These are phyloP conservation scores for Strigomonas culicis DNA, from an alignment of 208 protist species.

Conservation along the genomic window DNA sequence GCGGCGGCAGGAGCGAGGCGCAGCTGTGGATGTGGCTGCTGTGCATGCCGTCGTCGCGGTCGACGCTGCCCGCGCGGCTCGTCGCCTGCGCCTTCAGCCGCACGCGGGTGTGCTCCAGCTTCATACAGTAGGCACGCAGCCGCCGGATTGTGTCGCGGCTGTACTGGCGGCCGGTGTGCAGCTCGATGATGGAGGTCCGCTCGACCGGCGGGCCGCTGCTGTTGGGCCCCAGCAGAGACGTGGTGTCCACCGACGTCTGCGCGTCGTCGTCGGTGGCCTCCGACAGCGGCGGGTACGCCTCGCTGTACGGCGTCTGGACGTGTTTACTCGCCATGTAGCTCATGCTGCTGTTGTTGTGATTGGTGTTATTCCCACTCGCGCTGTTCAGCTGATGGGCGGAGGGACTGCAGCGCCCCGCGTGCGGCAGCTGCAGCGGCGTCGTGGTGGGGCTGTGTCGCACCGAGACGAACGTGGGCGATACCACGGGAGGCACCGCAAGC, in stretches of 20 bases:
- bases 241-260: no score
- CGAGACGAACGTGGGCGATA: no score
- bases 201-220: not conserved
- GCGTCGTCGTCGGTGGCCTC: no score
- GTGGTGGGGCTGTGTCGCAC: no score
- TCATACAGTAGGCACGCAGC: conserved; percentile 29
- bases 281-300: not conserved
- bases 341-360: not conserved
- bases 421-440: no score
- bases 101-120: conserved; percentile 29
- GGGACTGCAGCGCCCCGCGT: no score
- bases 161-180: conserved; percentile 39
- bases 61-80: not conserved
- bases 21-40: not conserved
- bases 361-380: no score
- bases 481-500: not conserved
- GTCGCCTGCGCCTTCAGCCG: conserved; percentile 15
- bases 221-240: no score
- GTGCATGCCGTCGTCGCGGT: not conserved
- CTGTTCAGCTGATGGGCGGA: no score
- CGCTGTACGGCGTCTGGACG: not conserved
- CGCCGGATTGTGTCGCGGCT: conserved; percentile 27
- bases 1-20: not conserved
- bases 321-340: not conserved
- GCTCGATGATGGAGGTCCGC: conserved; percentile 34